Evolutionary conservation across 208 protist genomes (phyloP), one percentile per base, ranked within the genome.

Genomic region (Phytomonas serpens): DNA sequence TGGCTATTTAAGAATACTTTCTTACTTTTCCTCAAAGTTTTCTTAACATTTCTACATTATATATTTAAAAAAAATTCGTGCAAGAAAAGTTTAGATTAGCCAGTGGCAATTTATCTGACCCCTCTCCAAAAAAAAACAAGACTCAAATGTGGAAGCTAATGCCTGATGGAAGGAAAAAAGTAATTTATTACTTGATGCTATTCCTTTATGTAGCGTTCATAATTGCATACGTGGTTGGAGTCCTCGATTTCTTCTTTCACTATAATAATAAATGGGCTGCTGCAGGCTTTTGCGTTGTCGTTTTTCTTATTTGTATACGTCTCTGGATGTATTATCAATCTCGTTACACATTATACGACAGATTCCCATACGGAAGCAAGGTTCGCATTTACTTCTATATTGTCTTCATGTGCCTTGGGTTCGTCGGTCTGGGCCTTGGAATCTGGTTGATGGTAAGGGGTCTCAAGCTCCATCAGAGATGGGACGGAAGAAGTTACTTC

Each of bases 251-350:
- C 64, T 69, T 78, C 10, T 23, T 77, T 16, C 69, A 87, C 67
- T 88, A 82, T 67, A 34, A 80, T 47, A 93, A 93, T 77, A 84
- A 84, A 78, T 82, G 81, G 78, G 87, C 87, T n/a, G 79, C 78
- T 13, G 75, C 57, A 63, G 87, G 87, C 29, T 93, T 89, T 75
- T 32, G 63, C n/a, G 13, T 85, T 37, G 77, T 81, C 40, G 69
- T 81, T 30, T 4, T 79, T 3, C 80, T 93, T 32, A 90, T 93
- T 57, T 67, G 40, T 42, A 73, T 90, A 36, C 77, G 83, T 19
- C 37, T 76, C 7, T 47, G 36, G 42, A 52, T 87, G 62, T 79
- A 81, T 40, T 23, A 79, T 27, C 72, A 70, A 13, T 68, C 78
- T 14, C 73, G 74, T 47, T 78, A 88, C 65, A 71, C 72, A 27